Evolutionary conservation across 2,329 filamentous ascomycete genomes (phyloP).

Genomic region (Arthrinium phaeospermum): DNA sequence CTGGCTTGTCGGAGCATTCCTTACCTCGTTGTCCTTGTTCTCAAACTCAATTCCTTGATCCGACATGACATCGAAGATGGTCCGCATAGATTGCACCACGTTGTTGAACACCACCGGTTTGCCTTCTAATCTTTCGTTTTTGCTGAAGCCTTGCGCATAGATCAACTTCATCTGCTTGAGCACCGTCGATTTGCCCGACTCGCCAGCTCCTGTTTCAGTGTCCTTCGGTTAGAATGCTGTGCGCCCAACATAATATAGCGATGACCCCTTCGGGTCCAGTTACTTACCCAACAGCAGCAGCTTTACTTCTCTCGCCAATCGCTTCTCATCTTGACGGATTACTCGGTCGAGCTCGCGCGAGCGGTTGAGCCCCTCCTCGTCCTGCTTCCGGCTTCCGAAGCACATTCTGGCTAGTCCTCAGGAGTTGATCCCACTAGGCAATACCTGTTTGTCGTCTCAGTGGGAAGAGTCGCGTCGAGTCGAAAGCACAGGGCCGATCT

Average conservation of each 20-base stretch:
- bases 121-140: conserved; percentile 89
- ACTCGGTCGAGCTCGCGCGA: conserved; percentile 84
- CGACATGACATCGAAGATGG: conserved; percentile 89
- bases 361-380: conserved; percentile 56
- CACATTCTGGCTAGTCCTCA: conserved; percentile 56
- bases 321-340: conserved; percentile 87
- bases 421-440: not conserved
- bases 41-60: conserved; percentile 78
- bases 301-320: conserved; percentile 86
- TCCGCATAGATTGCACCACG: conserved; percentile 88
- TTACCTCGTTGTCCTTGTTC: conserved; percentile 78
- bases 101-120: conserved; percentile 97
- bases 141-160: conserved; percentile 89
- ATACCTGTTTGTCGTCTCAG: not conserved
- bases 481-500: not conserved
- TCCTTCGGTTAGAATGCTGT: conserved; percentile 22
- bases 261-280: not conserved
- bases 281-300: conserved; percentile 84
- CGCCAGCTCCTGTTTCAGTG: conserved; percentile 75
- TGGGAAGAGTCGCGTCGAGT: not conserved
- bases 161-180: conserved; percentile 99
- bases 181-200: conserved; percentile 95
- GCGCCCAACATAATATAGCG: not conserved
- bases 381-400: conserved; percentile 63
- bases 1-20: not conserved